Base-by-base conservation (phyloP, 352 stramenopile genomes). In the Bremia lactucae region DNA sequence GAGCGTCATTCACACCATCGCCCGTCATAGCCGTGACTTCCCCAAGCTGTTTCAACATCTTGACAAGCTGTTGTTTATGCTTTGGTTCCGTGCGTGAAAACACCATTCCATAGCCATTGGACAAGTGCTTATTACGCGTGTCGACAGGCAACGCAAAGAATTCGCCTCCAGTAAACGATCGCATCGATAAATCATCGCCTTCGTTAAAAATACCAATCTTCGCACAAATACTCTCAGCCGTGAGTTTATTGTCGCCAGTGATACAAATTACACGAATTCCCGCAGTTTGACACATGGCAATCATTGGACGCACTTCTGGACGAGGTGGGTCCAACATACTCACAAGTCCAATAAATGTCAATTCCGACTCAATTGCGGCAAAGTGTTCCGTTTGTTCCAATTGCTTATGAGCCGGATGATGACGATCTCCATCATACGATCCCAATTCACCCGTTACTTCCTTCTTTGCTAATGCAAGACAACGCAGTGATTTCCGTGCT, bases 211-310 rank as follows among this genome's bases (percentile, higher is more conserved):
- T 96, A 43, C 96, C 96, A 39, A 98, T 93, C 69, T 99, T 94
- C 51, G 86, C 67, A 26, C 86, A 96, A 42, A 99, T 98, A 40
- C 95, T 97, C 42, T 98, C 76, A 7, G 96, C 97, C 33, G 97
- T 99, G 38, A 98, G 75, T 60, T 95, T 94, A 59, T 96, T 96
- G 82, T 99, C 97, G 36, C 97, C 97, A 7, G 96, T 99, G 52
- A 99, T 99, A 64, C 99, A 97, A 36, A 99, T 97, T 9, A 99
- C 95, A 28, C 96, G 82, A 47, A 99, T 96, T 25, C 96, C 96
- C 2, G 96, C 96, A 14, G 82, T 80, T 44, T 95, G 75, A 68
- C 95, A 98, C 52, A 76, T 77, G 37, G 85, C 66, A 58, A 99
- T 99, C 62, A 95, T 97, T 1, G 90, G 72, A 3, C 77, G 86